Evolutionary conservation across 495 filamentous ascomycete genomes (phyloP).

Genomic region (Amphirosellinia nigrospora): DNA sequence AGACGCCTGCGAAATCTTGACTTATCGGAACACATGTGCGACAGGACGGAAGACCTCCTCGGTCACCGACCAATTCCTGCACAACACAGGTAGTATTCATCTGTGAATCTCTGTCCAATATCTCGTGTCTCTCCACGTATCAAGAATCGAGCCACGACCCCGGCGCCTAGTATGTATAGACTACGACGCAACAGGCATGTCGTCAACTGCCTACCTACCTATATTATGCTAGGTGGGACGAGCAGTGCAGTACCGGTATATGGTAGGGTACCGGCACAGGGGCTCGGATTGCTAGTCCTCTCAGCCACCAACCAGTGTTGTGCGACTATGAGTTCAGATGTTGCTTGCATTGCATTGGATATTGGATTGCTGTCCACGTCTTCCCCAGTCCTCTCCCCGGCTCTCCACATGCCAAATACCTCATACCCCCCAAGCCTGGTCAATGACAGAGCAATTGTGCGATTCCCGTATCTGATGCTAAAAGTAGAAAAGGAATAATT

Average conservation of each 20-base stretch:
- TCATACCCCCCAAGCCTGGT: neutral
- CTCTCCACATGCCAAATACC: neutral
- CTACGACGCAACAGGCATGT: neutral
- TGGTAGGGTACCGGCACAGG: neutral
- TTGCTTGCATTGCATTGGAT: slow-evolving; percentile 20
- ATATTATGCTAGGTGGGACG: neutral
- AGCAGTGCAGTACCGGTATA: neutral
- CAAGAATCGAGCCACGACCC: neutral
- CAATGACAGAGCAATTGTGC: neutral
- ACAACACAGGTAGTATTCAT: no score
- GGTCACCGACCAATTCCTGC: neutral
- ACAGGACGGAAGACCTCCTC: neutral
- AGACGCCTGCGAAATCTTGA: neutral
- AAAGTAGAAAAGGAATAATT: slow-evolving; percentile 27
- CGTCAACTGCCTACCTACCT: neutral
- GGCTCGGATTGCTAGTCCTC: slow-evolving; percentile 1
- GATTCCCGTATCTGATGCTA: slow-evolving; percentile 16
- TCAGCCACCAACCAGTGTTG: slow-evolving; percentile 1
- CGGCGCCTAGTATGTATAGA: neutral
- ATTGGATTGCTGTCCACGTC: no score
- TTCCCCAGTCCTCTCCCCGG: neutral
- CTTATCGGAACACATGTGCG: neutral
- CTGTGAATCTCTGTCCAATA: slow-evolving; percentile 1
- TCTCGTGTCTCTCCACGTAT: neutral
- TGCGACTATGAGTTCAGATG: neutral